Conservation (phyloP, 805 yeast species). For the Lachancea fermentati region DNA sequence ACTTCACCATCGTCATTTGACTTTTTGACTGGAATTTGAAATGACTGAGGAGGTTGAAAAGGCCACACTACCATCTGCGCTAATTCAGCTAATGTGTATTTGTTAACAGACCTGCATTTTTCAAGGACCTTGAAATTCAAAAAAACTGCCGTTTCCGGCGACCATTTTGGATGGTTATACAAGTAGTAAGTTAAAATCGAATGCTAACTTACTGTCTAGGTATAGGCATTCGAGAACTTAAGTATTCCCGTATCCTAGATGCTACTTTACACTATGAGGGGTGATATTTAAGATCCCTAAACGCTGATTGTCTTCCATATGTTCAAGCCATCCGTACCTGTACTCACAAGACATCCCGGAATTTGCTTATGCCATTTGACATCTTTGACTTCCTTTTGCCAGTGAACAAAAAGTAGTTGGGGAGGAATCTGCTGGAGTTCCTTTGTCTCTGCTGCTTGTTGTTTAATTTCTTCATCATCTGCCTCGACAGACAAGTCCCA, state of each 20-base stretch:
- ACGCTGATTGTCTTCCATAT: conserved; percentile 97
- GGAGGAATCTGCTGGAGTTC: conserved; percentile 91
- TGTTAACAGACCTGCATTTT: too few species aligned
- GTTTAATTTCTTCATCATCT: conserved; percentile 92
- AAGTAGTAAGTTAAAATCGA: too few species aligned
- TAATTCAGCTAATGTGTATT: neutral
- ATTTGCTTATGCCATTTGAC: conserved; percentile 97
- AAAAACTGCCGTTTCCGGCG: neutral
- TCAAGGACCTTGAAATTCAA: neutral
- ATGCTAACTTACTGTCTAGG: neutral
- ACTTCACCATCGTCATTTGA: conserved; percentile 4
- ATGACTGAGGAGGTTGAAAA: conserved; percentile 25
- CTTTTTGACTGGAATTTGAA: conserved; percentile 12
- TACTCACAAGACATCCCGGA: conserved; percentile 90
- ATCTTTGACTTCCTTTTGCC: conserved; percentile 97
- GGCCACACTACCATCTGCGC: conserved; percentile 27
- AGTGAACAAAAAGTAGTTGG: conserved; percentile 90
- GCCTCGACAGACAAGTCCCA: conserved; percentile 99
- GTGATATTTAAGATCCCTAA: conserved; percentile 27
- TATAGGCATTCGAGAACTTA: too few species aligned
- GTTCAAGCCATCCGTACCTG: conserved; percentile 93
- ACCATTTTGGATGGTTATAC: neutral
- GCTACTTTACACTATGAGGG: neutral
- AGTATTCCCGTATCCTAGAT: conserved; percentile 1
- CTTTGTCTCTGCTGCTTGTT: conserved; percentile 69